Conservation (phyloP, 768 basidiomycete species). For the Psilocybe tampanensis region DNA sequence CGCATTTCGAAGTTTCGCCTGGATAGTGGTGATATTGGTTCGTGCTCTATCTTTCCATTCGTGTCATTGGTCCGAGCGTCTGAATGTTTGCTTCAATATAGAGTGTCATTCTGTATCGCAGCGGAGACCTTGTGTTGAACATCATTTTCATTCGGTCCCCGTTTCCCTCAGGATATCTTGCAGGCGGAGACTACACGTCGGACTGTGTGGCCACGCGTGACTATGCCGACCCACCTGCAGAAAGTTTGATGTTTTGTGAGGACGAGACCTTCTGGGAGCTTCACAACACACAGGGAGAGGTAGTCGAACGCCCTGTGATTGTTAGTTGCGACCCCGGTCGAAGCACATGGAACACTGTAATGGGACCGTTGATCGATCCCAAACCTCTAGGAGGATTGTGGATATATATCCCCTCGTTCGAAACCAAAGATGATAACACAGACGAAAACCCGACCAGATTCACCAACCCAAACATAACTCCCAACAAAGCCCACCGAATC, state of each 20-base stretch:
- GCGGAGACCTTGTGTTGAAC: slow-evolving; percentile 41
- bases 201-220: slow-evolving; percentile 47
- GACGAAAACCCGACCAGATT: slow-evolving; percentile 11
- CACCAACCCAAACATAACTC: slow-evolving; percentile 9
- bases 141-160: slow-evolving; percentile 41
- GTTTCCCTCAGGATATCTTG: slow-evolving; percentile 54
- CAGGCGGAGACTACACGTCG: slow-evolving; percentile 46
- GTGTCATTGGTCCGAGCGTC: neutral
- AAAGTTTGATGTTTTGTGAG: slow-evolving; percentile 58
- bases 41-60: neutral
- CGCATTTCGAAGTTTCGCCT: slow-evolving; percentile 1
- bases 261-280: slow-evolving; percentile 69
- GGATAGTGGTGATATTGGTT: slow-evolving; percentile 9
- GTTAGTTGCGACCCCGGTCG: slow-evolving; percentile 58
- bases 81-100: too few species aligned
- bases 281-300: slow-evolving; percentile 37
- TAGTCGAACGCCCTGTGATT: slow-evolving; percentile 47
- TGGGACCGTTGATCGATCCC: slow-evolving; percentile 69
- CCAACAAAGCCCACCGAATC: slow-evolving; percentile 38
- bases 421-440: neutral
- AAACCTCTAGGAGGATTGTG: slow-evolving; percentile 62
- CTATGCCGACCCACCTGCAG: slow-evolving; percentile 15
- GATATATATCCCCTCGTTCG: slow-evolving; percentile 41
- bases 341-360: slow-evolving; percentile 74
- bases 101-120: slow-evolving; percentile 49